These are phyloP conservation scores for Fusarium burgessii DNA, from an alignment of 2,329 filamentous ascomycete species.

Conservation along the genomic window DNA sequence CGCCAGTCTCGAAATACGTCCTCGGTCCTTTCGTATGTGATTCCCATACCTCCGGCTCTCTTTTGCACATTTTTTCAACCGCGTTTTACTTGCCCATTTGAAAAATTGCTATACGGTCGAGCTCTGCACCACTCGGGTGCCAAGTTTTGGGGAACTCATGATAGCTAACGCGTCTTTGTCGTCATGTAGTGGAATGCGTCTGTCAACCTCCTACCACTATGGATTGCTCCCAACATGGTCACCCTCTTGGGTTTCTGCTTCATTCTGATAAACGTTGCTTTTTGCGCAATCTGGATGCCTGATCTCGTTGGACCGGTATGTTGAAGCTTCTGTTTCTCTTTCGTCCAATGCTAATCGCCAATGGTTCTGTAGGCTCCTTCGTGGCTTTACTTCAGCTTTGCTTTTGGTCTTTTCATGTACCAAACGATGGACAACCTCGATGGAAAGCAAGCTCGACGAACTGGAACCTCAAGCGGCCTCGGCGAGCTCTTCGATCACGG, in stretches of 20 bases:
- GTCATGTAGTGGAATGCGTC: conserved; percentile 89
- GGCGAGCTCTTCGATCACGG: conserved; percentile 99
- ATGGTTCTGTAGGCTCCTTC: conserved; percentile 72
- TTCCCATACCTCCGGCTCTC: conserved; percentile 1
- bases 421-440: conserved; percentile 99
- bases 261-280: conserved; percentile 84
- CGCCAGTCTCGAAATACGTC: conserved; percentile 91
- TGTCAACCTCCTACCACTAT: conserved; percentile 91
- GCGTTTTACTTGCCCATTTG: conserved; percentile 11
- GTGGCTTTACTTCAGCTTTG: conserved; percentile 97
- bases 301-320: conserved; percentile 90
- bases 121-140: neutral
- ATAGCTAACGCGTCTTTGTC: conserved; percentile 36
- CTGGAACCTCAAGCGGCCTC: conserved; percentile 92
- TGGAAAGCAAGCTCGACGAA: conserved; percentile 95
- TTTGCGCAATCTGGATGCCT: conserved; percentile 83
- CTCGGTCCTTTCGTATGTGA: conserved; percentile 89
- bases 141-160: conserved; percentile 13
- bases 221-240: conserved; percentile 98
- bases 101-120: neutral
- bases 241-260: conserved; percentile 95
- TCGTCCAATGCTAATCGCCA: conserved; percentile 18
- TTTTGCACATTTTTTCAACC: conserved; percentile 3
- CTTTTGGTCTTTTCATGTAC: conserved; percentile 96
- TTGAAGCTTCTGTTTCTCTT: conserved; percentile 18